Conservation (phyloP, 106 monocot genomes). For the Apostasia shenzhenica region DNA sequence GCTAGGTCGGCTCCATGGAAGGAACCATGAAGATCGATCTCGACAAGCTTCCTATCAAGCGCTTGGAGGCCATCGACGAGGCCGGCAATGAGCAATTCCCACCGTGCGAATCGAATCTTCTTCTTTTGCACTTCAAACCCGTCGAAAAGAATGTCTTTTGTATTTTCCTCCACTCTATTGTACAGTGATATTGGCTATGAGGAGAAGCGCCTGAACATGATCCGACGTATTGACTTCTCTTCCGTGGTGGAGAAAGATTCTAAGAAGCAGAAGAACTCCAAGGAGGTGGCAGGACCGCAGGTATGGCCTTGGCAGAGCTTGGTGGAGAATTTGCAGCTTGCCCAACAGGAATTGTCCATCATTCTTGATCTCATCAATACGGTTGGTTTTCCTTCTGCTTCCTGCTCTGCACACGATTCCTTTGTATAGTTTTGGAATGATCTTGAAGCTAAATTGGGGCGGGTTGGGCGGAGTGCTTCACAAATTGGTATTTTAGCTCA, state of each 20-base stretch:
- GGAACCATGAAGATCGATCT: slow-evolving; percentile 50
- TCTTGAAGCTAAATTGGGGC: background rate
- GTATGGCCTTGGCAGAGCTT: slow-evolving; percentile 78
- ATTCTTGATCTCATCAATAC: slow-evolving; percentile 79
- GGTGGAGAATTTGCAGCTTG: slow-evolving; percentile 75
- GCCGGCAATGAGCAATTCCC: slow-evolving; percentile 78
- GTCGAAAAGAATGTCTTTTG: background rate
- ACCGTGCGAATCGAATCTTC: slow-evolving; percentile 26
- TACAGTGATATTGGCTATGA: slow-evolving; percentile 67
- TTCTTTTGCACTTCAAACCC: background rate
- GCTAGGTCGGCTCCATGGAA: slow-evolving; percentile 4
- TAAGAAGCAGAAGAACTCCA: slow-evolving; percentile 51
- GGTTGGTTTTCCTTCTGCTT: slow-evolving; percentile 13
- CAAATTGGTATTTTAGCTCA: too few species aligned
- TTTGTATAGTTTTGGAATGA: background rate
- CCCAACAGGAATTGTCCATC: slow-evolving; percentile 76
- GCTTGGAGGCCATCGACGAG: slow-evolving; percentile 82
- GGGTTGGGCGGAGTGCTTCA: too few species aligned
- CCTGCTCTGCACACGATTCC: background rate
- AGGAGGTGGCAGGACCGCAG: slow-evolving; percentile 16
- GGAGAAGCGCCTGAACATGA: slow-evolving; percentile 67
- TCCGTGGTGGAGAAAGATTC: slow-evolving; percentile 55
- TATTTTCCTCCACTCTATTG: background rate
- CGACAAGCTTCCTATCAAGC: slow-evolving; percentile 96
- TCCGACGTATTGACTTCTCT: slow-evolving; percentile 88